phyloP scores from a whole-genome alignment of 139 green algal genomes.

The Cymbomonas tetramitiformis region DNA sequence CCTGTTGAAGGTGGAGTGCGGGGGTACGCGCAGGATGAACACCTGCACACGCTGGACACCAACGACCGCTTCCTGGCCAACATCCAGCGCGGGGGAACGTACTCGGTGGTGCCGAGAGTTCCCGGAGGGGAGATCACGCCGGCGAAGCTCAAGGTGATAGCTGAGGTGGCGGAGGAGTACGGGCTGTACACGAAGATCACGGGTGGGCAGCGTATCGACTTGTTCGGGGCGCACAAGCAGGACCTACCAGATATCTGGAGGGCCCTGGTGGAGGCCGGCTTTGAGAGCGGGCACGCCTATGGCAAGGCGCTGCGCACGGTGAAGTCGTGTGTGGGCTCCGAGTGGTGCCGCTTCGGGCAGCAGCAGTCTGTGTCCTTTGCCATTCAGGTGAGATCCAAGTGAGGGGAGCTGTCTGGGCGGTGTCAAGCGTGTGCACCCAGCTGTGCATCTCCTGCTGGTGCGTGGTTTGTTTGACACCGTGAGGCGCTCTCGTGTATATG shows the following conservation, averaged over 20 bases:
- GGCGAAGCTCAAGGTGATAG: neutral
- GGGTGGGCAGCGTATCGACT: constrained; percentile 4
- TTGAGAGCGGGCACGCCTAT: neutral
- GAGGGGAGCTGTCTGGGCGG: too few species aligned
- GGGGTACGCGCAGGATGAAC: too few species aligned
- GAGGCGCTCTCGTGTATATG: too few species aligned
- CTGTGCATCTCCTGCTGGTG: too few species aligned
- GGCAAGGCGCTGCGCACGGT: too few species aligned
- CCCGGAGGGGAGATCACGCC: constrained; percentile 5
- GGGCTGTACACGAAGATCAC: constrained; percentile 8
- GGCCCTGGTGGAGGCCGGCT: neutral
- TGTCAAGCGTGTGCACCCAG: too few species aligned
- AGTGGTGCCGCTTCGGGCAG: too few species aligned
- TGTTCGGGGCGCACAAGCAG: constrained; percentile 1
- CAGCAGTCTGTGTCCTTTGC: too few species aligned
- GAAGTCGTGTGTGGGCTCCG: too few species aligned
- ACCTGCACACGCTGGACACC: neutral
- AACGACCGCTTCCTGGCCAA: constrained; percentile 8
- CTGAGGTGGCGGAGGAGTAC: neutral
- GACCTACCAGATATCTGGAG: constrained; percentile 3
- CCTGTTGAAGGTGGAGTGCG: too few species aligned
- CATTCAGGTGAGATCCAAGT: too few species aligned
- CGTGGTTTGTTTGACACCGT: too few species aligned
- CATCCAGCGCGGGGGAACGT: neutral
- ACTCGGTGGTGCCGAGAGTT: neutral